Conservation (phyloP, 805 yeast genomes). For the Nadsonia fulvescens region DNA sequence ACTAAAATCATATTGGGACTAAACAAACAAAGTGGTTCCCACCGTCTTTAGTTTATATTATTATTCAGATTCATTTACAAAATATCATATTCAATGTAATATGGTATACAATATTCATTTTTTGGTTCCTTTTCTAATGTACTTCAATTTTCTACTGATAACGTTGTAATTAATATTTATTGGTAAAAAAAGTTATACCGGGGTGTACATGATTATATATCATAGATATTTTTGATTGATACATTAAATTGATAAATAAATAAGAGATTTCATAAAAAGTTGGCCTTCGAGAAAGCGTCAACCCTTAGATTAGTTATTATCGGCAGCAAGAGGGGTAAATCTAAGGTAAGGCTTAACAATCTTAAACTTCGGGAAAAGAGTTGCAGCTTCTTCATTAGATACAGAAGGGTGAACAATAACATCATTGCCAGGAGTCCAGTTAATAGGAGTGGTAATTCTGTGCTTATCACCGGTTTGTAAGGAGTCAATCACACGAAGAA, state of each 20-base stretch:
- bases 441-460: slow-evolving; percentile 78
- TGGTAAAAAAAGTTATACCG: slow-evolving; percentile 73
- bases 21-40: too few relatives aligned
- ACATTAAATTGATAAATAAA: too few relatives aligned
- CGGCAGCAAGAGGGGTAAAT: slow-evolving; percentile 58
- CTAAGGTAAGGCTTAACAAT: slow-evolving; percentile 85
- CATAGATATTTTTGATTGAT: slow-evolving; percentile 81
- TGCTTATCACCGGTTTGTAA: slow-evolving; percentile 57
- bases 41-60: too few relatives aligned
- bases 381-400: slow-evolving; percentile 58
- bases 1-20: too few relatives aligned
- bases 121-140: too few relatives aligned
- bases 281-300: too few relatives aligned
- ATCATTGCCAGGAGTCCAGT: slow-evolving; percentile 82
- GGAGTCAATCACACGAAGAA: slow-evolving; percentile 76
- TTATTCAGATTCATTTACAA: too few relatives aligned
- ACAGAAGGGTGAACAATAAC: slow-evolving; percentile 84
- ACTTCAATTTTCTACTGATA: too few relatives aligned
- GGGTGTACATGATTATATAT: slow-evolving; percentile 81
- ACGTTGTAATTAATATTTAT: too few relatives aligned
- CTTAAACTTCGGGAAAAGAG: slow-evolving; percentile 71
- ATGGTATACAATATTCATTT: too few relatives aligned
- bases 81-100: too few relatives aligned
- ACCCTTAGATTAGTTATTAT: slow-evolving; percentile 86
- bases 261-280: too few relatives aligned